A percentile compares a stretch with the other conserved stretches of the same genome.
phyloP scores from a whole-genome alignment of 768 basidiomycete genomes.

The Pulveroboletus sp. region DNA sequence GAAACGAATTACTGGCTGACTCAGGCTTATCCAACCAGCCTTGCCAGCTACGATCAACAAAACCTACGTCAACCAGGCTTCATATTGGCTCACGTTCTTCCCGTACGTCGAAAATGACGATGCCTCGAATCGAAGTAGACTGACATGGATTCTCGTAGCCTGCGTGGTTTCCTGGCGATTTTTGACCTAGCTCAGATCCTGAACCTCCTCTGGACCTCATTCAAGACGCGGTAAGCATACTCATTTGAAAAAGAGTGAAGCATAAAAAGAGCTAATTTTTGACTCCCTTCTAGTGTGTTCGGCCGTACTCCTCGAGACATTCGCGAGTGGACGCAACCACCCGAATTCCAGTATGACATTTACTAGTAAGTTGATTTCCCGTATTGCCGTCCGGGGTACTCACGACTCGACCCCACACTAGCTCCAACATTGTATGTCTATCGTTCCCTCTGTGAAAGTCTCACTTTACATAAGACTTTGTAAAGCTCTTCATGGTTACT shows the following conservation, averaged over 20 bases:
- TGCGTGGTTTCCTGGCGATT: constrained; percentile 90
- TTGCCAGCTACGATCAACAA: constrained; percentile 70
- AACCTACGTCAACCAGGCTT: constrained; percentile 88
- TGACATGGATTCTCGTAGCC: constrained; percentile 36
- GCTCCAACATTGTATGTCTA: constrained; percentile 52
- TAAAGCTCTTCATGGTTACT: constrained; percentile 81
- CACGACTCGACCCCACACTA: constrained; percentile 15
- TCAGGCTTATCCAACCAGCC: constrained; percentile 45
- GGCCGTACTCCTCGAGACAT: constrained; percentile 89
- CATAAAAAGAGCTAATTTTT: neutral
- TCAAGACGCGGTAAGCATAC: constrained; percentile 66
- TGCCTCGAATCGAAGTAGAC: neutral
- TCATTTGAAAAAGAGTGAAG: neutral
- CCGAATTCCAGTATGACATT: constrained; percentile 82
- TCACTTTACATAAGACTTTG: constrained; percentile 6
- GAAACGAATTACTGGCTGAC: neutral
- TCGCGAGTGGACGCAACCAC: constrained; percentile 85
- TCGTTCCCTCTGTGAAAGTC: neutral
- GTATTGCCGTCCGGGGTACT: neutral
- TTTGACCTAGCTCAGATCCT: constrained; percentile 96
- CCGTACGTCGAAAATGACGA: constrained; percentile 51
- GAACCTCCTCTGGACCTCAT: constrained; percentile 80
- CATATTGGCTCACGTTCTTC: constrained; percentile 92
- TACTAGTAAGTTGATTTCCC: constrained; percentile 59
- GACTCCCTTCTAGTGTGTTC: constrained; percentile 47